A percentile compares a stretch with the other conserved stretches of the same genome.
Evolutionary conservation across 331 rosid species (phyloP).

Genomic region (Malus hybrid): DNA sequence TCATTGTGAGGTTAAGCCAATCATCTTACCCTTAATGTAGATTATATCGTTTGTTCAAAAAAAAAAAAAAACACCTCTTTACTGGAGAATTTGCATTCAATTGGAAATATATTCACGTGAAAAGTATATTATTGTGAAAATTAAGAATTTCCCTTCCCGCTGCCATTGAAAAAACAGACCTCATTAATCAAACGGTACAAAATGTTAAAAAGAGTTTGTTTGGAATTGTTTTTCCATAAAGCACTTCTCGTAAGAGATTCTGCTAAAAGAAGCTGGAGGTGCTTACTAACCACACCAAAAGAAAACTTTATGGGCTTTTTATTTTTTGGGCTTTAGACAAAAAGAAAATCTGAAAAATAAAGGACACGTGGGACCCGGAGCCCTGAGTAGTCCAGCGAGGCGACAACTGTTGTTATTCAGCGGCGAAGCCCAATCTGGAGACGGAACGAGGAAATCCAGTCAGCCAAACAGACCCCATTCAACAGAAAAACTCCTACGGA

Average conservation of each 20-base stretch:
- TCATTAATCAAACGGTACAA: too few relatives aligned
- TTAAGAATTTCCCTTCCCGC: too few relatives aligned
- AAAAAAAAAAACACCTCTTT: too few relatives aligned
- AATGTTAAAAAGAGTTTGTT: too few relatives aligned
- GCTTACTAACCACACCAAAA: background rate
- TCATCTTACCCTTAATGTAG: too few relatives aligned
- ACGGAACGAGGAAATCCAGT: background rate
- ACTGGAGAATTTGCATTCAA: background rate
- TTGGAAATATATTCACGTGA: background rate
- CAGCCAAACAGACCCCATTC: slow-evolving; percentile 18
- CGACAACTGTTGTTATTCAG: background rate
- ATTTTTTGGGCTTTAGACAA: background rate
- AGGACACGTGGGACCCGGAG: background rate
- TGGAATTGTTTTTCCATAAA: background rate
- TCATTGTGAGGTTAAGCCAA: too few relatives aligned
- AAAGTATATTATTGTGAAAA: too few relatives aligned
- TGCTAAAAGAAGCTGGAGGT: too few relatives aligned
- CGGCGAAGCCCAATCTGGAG: background rate
- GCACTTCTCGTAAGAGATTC: background rate
- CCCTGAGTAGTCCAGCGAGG: background rate
- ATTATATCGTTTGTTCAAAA: too few relatives aligned
- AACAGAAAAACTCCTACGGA: background rate
- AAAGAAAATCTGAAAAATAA: background rate
- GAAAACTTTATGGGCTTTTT: background rate
- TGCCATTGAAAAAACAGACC: too few relatives aligned